Conservation (phyloP, 108 stramenopile species). For the Licmophora abbreviata region DNA sequence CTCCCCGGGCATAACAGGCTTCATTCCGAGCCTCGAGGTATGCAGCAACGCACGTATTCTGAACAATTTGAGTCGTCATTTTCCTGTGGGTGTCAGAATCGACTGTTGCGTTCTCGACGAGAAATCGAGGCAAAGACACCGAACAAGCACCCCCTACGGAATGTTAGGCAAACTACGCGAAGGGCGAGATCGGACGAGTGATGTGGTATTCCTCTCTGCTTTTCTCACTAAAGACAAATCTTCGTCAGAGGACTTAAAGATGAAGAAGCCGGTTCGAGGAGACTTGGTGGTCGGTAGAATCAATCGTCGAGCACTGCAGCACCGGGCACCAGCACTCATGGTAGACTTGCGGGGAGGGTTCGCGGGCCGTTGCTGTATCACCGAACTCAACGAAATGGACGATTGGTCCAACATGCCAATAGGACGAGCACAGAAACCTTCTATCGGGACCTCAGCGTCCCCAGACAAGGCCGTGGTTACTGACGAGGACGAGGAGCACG, state of each 20-base stretch:
- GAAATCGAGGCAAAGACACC: no score
- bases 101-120: conserved; percentile 48
- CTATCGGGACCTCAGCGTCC: neutral
- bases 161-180: conserved; percentile 20
- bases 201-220: conserved; percentile 11
- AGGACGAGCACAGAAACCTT: conserved; percentile 16
- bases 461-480: neutral
- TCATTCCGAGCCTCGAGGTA: conserved; percentile 65
- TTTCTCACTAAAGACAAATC: conserved; percentile 27
- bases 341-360: conserved; percentile 64
- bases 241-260: conserved; percentile 5
- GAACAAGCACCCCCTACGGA: no score
- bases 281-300: conserved; percentile 64
- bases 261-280: conserved; percentile 43
- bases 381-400: conserved; percentile 66
- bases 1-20: conserved; percentile 57
- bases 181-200: conserved; percentile 13
- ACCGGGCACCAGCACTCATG: conserved; percentile 67
- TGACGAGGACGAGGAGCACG: conserved; percentile 12
- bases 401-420: conserved; percentile 88
- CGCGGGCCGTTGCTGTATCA: conserved; percentile 75
- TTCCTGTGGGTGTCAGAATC: conserved; percentile 45
- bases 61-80: conserved; percentile 44
- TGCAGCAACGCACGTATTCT: conserved; percentile 43
- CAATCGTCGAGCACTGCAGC: conserved; percentile 19